Base-by-base conservation (phyloP, 208 protist genomes). In the Leishmania arabica region DNA sequence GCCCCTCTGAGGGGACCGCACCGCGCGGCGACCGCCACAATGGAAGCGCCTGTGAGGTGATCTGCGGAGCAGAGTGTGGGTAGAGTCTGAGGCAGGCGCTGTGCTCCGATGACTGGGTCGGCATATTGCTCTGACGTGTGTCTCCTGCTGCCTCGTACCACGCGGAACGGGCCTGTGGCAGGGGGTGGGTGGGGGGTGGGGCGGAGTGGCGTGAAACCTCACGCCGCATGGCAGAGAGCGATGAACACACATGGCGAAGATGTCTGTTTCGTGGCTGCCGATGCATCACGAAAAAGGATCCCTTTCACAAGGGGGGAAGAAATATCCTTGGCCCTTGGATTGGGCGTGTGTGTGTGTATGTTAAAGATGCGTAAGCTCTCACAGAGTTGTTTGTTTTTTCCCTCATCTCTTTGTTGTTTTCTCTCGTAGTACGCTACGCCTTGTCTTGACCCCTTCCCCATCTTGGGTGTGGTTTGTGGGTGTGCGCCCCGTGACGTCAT, bases 321-420 rank as follows among this genome's bases (percentile, higher is more conserved):
- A 37, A 66, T 3, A 27, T 66, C n/a, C n/a, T 19, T 62, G 56
- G 8, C 56, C 24, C 15, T 54, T 62, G 56, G 27, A 31, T 62
- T 24, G 27, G 19, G 56, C 56, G 56, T 62, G 56, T 0, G 56
- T 54, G 71, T 34, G 49, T 34, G 47, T 75, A 49, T 66, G 60
- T 49, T 47, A n/a, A 49, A 71, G 37, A 71, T 49, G 8, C 42
- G 8, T 47, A 47, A 71, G 24, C 66, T 47, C 40, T 71, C 66
- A 71, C 66, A 71, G 66, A 71, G 40, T 54, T 75, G 60, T 37
- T 66, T 66, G 11, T 24, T 62, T n/a, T 62, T 31, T 62, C n/a
- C 1, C 19, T 24, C 24, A 3, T 27, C 0, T 9, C 56, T n/a
- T 62, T 62, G 37, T 8, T 0, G 56, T 62, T 31, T 3, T 62